phyloP scores from a whole-genome alignment of 768 basidiomycete species.

The Lactifluus subvellereus region DNA sequence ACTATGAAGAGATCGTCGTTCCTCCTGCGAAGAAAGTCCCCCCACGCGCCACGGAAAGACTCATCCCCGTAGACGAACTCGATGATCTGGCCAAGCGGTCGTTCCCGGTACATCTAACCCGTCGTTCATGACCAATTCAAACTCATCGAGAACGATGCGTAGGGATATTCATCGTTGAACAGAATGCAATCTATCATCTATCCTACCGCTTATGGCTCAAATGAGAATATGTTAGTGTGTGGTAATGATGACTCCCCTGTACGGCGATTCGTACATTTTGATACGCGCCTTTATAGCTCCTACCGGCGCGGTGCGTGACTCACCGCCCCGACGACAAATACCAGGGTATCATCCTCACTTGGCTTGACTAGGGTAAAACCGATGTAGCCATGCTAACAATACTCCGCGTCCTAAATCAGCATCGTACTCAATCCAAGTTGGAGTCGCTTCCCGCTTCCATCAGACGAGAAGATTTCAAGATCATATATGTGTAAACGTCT shows the following conservation, averaged over 20 bases:
- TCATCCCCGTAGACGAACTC: conserved; percentile 65
- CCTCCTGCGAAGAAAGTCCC: conserved; percentile 82
- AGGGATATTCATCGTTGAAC: conserved; percentile 87
- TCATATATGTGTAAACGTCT: conserved; percentile 83
- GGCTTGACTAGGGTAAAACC: conserved; percentile 79
- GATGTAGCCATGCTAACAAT: conserved; percentile 95
- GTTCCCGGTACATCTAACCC: conserved; percentile 57
- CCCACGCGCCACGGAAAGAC: conserved; percentile 60
- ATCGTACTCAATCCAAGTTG: conserved; percentile 37
- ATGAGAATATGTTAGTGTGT: conserved; percentile 94
- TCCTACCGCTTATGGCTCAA: conserved; percentile 87
- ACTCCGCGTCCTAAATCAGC: conserved; percentile 78
- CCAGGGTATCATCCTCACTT: background rate
- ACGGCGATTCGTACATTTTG: background rate
- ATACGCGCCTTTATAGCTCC: conserved; percentile 54
- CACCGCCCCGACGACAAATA: background rate
- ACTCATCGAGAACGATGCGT: conserved; percentile 6
- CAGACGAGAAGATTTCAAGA: conserved; percentile 74
- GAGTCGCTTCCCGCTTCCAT: conserved; percentile 46
- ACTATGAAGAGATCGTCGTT: conserved; percentile 81
- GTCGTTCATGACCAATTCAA: background rate
- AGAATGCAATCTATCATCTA: conserved; percentile 94
- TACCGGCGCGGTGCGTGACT: conserved; percentile 81
- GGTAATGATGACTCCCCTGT: conserved; percentile 39
- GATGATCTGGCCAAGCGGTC: conserved; percentile 74